These are phyloP conservation scores for Pigoraptor vietnamica DNA, from an alignment of 78 protist species.

Conservation along the genomic window DNA sequence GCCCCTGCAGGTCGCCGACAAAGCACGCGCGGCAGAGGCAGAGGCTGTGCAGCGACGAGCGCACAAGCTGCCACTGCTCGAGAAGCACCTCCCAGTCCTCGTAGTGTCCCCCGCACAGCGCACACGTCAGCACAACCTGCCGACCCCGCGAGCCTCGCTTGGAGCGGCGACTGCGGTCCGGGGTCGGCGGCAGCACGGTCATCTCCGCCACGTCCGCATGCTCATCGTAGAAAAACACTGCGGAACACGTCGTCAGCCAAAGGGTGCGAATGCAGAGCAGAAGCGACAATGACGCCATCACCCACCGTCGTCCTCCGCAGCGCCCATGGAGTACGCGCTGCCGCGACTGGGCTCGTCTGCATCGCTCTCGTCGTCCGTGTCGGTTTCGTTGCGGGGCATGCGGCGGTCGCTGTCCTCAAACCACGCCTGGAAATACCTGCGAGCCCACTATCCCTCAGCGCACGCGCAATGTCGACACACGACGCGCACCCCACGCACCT, in stretches of 20 bases:
- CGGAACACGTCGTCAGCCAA: neutral
- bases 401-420: neutral
- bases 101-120: neutral
- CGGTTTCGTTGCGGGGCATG: neutral
- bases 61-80: neutral
- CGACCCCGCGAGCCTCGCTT: too few species aligned
- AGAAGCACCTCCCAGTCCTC: neutral
- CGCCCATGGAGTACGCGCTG: neutral
- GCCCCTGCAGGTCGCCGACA: neutral
- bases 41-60: neutral
- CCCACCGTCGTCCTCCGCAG: neutral
- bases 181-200: too few species aligned
- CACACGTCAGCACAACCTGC: neutral
- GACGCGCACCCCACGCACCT: neutral
- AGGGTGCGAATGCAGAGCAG: neutral
- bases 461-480: neutral
- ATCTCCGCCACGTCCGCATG: neutral
- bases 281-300: neutral
- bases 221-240: neutral
- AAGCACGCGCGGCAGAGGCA: neutral
- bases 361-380: neutral
- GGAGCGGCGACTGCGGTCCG: too few species aligned
- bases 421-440: neutral
- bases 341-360: neutral
- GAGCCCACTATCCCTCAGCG: neutral